Conservation (phyloP, 345 rosid genomes). For the Eucalyptus erythrocorys region DNA sequence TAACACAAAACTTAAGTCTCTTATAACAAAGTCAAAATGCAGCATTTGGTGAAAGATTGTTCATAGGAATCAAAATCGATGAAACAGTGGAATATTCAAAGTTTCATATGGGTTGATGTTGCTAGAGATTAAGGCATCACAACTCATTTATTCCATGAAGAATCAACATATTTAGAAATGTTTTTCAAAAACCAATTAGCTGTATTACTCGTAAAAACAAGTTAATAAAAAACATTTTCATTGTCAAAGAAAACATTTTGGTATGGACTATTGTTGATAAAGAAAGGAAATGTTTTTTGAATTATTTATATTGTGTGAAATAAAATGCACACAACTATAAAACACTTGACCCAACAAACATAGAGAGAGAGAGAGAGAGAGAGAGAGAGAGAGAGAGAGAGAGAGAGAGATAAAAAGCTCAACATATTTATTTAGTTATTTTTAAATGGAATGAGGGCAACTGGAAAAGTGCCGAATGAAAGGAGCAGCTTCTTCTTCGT, state of each 20-base stretch:
- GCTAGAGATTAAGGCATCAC: background rate
- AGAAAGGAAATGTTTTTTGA: background rate
- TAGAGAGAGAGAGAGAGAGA: background rate
- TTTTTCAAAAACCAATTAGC: rapidly evolving
- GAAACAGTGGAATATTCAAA: background rate
- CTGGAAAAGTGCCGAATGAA: background rate
- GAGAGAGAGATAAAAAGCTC: background rate
- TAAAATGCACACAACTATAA: background rate
- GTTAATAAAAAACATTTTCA: background rate
- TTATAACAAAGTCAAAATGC: rapidly evolving
- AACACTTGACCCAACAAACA: background rate
- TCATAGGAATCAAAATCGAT: no score
- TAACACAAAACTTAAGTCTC: rapidly evolving
- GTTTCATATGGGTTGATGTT: background rate
- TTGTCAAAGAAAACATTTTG: background rate
- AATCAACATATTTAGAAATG: background rate
- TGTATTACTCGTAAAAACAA: background rate
- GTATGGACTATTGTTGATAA: background rate
- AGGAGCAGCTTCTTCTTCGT: background rate
- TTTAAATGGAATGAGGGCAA: background rate
- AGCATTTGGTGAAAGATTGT: no score
- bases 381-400: background rate
- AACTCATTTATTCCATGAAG: background rate
- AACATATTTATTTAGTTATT: background rate
- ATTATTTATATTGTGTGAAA: background rate